These are phyloP conservation scores for Castanea mollissima DNA, from an alignment of 306 rosid species.

Conservation along the genomic window DNA sequence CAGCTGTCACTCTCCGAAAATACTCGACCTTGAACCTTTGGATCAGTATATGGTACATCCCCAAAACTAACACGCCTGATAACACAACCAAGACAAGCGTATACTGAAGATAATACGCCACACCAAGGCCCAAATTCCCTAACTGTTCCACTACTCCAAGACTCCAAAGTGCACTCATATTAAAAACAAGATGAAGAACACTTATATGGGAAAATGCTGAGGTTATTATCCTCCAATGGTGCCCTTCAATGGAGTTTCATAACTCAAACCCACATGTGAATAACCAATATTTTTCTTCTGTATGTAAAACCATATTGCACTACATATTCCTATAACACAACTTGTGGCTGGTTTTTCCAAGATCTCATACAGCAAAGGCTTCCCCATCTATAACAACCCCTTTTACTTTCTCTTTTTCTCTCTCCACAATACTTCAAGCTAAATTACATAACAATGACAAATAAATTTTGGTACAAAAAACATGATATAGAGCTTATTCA, in stretches of 20 bases:
- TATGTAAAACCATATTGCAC: slow-evolving; percentile 85
- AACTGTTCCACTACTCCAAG: slow-evolving; percentile 82
- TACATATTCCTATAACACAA: slow-evolving; percentile 75
- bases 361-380: slow-evolving; percentile 87
- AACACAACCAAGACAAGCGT: slow-evolving; percentile 78
- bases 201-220: slow-evolving; percentile 91
- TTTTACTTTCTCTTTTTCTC: not conserved
- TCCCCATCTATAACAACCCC: slow-evolving; percentile 61
- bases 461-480: slow-evolving; percentile 16
- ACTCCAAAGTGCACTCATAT: slow-evolving; percentile 98
- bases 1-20: slow-evolving; percentile 85
- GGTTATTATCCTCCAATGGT: slow-evolving; percentile 92
- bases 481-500: slow-evolving; percentile 12
- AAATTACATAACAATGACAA: slow-evolving; percentile 1
- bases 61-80: slow-evolving; percentile 75
- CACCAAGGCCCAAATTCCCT: slow-evolving; percentile 74
- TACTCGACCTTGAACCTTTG: slow-evolving; percentile 85
- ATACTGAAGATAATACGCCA: slow-evolving; percentile 86
- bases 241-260: slow-evolving; percentile 90
- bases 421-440: slow-evolving; percentile 3
- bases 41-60: slow-evolving; percentile 75
- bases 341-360: slow-evolving; percentile 91
- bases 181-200: slow-evolving; percentile 88
- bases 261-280: slow-evolving; percentile 92
- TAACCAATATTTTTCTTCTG: slow-evolving; percentile 92